Conservation (phyloP, 2,329 filamentous ascomycete genomes). For the Paraphaeosphaeria minitans region DNA sequence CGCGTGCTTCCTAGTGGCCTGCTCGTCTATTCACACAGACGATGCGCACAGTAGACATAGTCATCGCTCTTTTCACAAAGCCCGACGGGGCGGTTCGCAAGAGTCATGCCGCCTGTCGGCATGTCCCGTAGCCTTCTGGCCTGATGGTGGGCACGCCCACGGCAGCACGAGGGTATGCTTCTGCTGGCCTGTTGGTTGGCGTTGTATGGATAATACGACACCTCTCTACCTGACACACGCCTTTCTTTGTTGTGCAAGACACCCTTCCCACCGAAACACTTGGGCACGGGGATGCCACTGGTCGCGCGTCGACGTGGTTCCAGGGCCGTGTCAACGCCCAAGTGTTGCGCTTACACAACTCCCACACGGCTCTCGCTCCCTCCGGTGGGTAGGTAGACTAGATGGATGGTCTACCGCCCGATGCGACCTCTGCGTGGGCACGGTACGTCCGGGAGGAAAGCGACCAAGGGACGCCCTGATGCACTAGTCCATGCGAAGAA, state of each 20-base stretch:
- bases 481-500: neutral
- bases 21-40: neutral
- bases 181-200: neutral
- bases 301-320: neutral
- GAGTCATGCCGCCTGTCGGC: neutral
- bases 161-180: no score
- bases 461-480: neutral
- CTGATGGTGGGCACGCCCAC: neutral
- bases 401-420: no score
- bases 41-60: no score
- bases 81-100: conserved; percentile 3
- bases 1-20: neutral
- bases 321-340: conserved; percentile 9
- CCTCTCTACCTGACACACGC: neutral
- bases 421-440: neutral
- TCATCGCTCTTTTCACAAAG: neutral
- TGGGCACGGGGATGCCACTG: neutral
- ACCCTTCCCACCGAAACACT: neutral
- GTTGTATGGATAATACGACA: neutral
- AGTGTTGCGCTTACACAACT: conserved; percentile 1
- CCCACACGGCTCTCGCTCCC: neutral
- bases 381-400: no score
- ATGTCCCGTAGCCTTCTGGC: neutral
- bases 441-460: neutral
- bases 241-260: neutral